Percentiles rank a stretch among this genome's conserved stretches.
Evolutionary conservation across 495 filamentous ascomycete species (phyloP).

Genomic region (Daldinia decipiens): DNA sequence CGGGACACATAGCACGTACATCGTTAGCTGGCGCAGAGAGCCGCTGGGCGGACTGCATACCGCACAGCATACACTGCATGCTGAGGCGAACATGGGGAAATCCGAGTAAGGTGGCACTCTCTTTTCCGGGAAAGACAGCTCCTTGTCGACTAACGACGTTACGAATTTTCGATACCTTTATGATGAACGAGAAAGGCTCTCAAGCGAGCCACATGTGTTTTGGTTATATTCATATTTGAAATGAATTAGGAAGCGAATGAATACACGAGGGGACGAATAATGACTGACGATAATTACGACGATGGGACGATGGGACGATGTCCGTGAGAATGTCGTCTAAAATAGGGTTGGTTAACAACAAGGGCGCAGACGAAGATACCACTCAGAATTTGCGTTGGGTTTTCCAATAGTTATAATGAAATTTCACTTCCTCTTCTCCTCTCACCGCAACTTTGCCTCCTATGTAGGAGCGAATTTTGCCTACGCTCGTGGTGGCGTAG

Average conservation of each 20-base stretch:
- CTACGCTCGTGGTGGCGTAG: slow-evolving; percentile 34
- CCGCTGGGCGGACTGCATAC: slow-evolving; percentile 24
- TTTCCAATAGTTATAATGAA: slow-evolving; percentile 16
- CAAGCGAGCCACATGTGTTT: slow-evolving; percentile 1
- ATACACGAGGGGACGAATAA: slow-evolving; percentile 25
- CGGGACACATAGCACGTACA: not conserved
- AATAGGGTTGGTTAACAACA: slow-evolving; percentile 1
- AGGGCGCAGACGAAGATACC: slow-evolving; percentile 26
- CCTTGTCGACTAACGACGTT: slow-evolving; percentile 17
- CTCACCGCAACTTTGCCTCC: slow-evolving; percentile 35
- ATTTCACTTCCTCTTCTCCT: slow-evolving; percentile 1
- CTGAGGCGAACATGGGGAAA: slow-evolving; percentile 3
- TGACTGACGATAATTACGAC: slow-evolving; percentile 22
- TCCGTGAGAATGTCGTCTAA: slow-evolving; percentile 15
- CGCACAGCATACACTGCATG: not conserved
- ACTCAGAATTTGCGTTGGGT: slow-evolving; percentile 9
- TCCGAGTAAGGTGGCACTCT: not conserved
- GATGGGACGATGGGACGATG: slow-evolving; percentile 16
- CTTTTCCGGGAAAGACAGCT: slow-evolving; percentile 6
- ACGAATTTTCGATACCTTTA: slow-evolving; percentile 11
- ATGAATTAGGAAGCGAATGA: not conserved
- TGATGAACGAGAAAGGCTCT: not conserved
- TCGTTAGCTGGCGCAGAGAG: slow-evolving; percentile 10
- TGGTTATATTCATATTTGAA: slow-evolving; percentile 1
- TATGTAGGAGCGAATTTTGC: slow-evolving; percentile 11